These are phyloP conservation scores for Neopestalotiopsis rosae DNA, from an alignment of 2,329 filamentous ascomycete genomes.

Conservation along the genomic window DNA sequence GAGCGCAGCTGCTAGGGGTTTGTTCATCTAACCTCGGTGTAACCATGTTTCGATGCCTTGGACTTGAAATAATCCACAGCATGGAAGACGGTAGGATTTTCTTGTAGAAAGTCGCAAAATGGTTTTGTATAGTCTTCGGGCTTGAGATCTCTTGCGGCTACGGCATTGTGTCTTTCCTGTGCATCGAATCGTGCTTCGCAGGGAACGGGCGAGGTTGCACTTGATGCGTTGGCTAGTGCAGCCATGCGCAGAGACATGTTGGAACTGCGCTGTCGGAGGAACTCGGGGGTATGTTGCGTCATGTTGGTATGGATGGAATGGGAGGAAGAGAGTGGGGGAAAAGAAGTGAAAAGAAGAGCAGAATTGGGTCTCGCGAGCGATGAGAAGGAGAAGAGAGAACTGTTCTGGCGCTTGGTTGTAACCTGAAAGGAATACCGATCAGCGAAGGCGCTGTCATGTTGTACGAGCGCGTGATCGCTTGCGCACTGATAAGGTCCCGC, in stretches of 20 bases:
- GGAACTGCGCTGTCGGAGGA: constrained; percentile 49
- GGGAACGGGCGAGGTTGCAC: constrained; percentile 31
- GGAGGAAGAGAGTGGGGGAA: not conserved
- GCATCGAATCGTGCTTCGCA: constrained; percentile 34
- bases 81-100: constrained; percentile 94
- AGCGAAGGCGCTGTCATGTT: not conserved
- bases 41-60: constrained; percentile 75
- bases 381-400: not conserved
- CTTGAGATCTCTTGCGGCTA: constrained; percentile 29
- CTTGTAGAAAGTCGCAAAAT: constrained; percentile 84
- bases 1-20: not conserved
- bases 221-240: constrained; percentile 36
- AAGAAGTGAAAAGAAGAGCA: not conserved
- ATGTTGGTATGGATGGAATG: constrained; percentile 35
- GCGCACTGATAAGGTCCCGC: constrained; percentile 2
- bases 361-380: not conserved
- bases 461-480: not conserved
- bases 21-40: constrained; percentile 64
- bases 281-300: constrained; percentile 51
- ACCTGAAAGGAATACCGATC: not conserved
- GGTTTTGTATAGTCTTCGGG: constrained; percentile 78
- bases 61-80: constrained; percentile 79
- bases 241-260: constrained; percentile 51
- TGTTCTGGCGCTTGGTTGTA: not conserved
- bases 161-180: constrained; percentile 26